Evolutionary conservation across 2,329 filamentous ascomycete species (phyloP).

Genomic region (Ilyonectria mors-panacis): DNA sequence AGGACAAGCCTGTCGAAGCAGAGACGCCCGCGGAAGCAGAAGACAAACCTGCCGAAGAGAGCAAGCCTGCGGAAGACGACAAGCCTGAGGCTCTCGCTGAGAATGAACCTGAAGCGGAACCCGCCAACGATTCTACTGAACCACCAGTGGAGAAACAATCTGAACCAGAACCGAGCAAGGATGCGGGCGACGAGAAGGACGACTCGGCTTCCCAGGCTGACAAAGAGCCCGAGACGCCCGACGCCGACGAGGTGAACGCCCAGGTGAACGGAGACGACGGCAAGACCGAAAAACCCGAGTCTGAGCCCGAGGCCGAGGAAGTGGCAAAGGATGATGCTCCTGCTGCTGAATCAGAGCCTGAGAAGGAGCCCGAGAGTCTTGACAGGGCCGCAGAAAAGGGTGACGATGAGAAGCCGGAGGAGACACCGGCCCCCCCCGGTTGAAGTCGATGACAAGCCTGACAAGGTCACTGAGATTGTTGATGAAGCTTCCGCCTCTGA

Average conservation of each 20-base stretch:
- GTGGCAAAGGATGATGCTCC: slow-evolving; percentile 16
- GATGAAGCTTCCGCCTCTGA: slow-evolving; percentile 2
- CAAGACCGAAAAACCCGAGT: slow-evolving; percentile 9
- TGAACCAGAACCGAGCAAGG: slow-evolving; percentile 26
- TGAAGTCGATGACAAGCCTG: neutral
- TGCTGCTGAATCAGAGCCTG: slow-evolving; percentile 3
- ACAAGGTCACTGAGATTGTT: neutral
- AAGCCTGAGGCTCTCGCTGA: neutral
- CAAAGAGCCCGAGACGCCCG: slow-evolving; percentile 20
- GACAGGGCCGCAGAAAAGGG: slow-evolving; percentile 1
- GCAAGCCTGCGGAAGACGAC: slow-evolving; percentile 3
- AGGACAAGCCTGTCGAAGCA: slow-evolving; percentile 10
- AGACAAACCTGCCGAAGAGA: slow-evolving; percentile 8
- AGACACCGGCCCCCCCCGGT: neutral
- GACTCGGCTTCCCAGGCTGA: slow-evolving; percentile 6
- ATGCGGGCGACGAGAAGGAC: slow-evolving; percentile 9
- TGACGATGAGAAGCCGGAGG: slow-evolving; percentile 22
- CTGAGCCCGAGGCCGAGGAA: slow-evolving; percentile 14
- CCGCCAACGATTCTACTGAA: neutral
- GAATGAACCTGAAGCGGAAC: neutral
- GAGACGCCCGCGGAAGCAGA: slow-evolving; percentile 13
- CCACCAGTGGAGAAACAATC: neutral
- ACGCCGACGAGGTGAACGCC: slow-evolving; percentile 25
- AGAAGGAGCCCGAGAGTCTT: slow-evolving; percentile 25
- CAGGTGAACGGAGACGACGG: slow-evolving; percentile 23